Percentiles rank a stretch among this genome's conserved stretches.
phyloP scores from a whole-genome alignment of 352 stramenopile species.

The Paralagenidium karlingii region DNA sequence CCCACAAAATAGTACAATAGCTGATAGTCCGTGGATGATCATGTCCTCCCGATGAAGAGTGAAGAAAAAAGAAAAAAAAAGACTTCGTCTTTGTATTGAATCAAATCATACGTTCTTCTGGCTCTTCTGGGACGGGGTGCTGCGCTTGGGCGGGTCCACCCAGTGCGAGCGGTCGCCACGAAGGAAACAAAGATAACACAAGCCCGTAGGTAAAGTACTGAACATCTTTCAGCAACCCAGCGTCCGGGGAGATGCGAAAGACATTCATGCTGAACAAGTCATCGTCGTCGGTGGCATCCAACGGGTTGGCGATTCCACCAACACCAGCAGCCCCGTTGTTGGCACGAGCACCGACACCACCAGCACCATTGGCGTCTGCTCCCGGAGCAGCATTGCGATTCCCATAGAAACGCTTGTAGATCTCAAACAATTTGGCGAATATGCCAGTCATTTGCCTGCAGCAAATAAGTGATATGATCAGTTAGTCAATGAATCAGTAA shows the following conservation, averaged over 20 bases:
- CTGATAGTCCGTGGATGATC: no score
- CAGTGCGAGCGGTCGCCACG: slow-evolving; percentile 60
- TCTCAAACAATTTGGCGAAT: slow-evolving; percentile 66
- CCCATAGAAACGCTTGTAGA: slow-evolving; percentile 28
- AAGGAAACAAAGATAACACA: slow-evolving; percentile 59
- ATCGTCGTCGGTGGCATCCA: no score
- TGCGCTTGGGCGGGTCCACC: slow-evolving; percentile 8
- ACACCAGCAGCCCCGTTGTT: no score
- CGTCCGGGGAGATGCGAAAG: slow-evolving; percentile 59
- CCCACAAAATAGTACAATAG: no score
- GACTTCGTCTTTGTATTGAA: slow-evolving; percentile 6
- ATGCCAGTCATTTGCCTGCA: slow-evolving; percentile 69
- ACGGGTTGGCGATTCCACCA: no score
- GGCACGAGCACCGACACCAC: slow-evolving; percentile 14
- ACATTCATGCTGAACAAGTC: no score
- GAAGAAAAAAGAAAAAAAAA: no score
- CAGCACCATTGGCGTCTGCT: slow-evolving; percentile 4
- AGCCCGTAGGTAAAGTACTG: slow-evolving; percentile 71
- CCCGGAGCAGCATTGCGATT: slow-evolving; percentile 10
- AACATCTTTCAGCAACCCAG: slow-evolving; percentile 54
- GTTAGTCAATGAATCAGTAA: not conserved
- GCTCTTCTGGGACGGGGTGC: slow-evolving; percentile 18
- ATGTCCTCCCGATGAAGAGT: no score
- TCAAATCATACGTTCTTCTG: slow-evolving; percentile 1
- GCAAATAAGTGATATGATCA: not conserved